A percentile compares a stretch with the other conserved stretches of the same genome.
Evolutionary conservation across 2,329 filamentous ascomycete genomes (phyloP).

Genomic region (Hymenoscyphus albidus): DNA sequence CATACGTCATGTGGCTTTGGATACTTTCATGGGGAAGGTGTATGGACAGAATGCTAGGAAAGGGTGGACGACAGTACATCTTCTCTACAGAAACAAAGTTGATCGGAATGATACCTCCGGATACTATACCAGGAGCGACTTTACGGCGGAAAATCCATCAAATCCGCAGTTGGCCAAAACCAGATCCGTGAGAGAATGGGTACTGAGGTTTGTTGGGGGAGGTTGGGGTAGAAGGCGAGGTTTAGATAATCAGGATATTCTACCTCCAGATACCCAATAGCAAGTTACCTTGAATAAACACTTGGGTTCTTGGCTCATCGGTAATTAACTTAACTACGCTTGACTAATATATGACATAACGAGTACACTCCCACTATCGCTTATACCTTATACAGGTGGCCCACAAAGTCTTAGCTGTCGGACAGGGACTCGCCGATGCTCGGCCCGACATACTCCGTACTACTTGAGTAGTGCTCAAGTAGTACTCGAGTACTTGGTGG

Average conservation of each 20-base stretch:
- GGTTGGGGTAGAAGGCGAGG: neutral
- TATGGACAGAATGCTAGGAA: constrained; percentile 79
- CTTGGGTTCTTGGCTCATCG: too few relatives aligned
- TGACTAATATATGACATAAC: too few relatives aligned
- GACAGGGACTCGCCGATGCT: too few relatives aligned
- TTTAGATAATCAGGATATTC: neutral
- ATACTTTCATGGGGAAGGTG: constrained; percentile 70
- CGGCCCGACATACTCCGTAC: too few relatives aligned
- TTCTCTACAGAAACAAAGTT: constrained; percentile 57
- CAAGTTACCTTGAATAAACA: neutral
- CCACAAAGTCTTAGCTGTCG: too few relatives aligned
- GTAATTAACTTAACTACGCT: too few relatives aligned
- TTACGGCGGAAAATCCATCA: constrained; percentile 33
- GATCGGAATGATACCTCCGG: constrained; percentile 52
- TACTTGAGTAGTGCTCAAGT: too few relatives aligned
- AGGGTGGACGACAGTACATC: constrained; percentile 63
- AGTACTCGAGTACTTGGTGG: too few relatives aligned
- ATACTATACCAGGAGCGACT: constrained; percentile 51
- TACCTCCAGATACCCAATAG: constrained; percentile 3
- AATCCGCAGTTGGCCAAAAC: constrained; percentile 60
- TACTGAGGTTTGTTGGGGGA: constrained; percentile 61
- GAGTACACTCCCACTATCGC: too few relatives aligned
- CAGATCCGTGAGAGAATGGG: constrained; percentile 69
- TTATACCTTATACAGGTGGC: too few relatives aligned
- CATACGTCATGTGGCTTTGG: constrained; percentile 73